These are phyloP conservation scores for Ustilago curta DNA, from an alignment of 1,284 basidiomycete species.

Conservation along the genomic window DNA sequence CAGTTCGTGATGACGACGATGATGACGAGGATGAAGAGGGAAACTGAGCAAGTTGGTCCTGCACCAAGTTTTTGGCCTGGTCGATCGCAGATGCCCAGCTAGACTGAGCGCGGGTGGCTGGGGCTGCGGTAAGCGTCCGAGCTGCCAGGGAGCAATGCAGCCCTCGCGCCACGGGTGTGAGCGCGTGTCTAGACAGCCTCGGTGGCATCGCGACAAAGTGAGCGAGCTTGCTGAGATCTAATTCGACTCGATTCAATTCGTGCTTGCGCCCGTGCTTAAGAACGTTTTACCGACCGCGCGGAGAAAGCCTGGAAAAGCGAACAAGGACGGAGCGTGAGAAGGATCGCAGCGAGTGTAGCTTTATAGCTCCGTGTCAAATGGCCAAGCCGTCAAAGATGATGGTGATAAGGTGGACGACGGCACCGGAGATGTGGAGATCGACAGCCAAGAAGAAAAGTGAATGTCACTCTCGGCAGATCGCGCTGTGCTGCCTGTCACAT, in stretches of 20 bases:
- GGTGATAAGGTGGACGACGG: no score
- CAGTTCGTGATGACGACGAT: slow-evolving; percentile 4
- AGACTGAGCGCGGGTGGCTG: slow-evolving; percentile 31
- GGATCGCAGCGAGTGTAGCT: no score
- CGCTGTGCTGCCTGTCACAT: slow-evolving; percentile 23
- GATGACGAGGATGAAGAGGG: slow-evolving; percentile 26
- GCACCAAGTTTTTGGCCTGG: slow-evolving; percentile 47
- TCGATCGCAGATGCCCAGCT: slow-evolving; percentile 47
- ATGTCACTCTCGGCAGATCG: slow-evolving; percentile 5
- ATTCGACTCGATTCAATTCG: not conserved
- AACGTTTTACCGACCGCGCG: no score
- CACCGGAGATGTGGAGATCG: slow-evolving; percentile 8
- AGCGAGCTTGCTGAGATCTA: not conserved
- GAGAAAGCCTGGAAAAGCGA: no score
- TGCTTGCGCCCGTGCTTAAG: not conserved
- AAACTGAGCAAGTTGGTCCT: slow-evolving; percentile 39
- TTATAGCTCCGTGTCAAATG: no score
- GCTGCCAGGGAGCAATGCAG: slow-evolving; percentile 6
- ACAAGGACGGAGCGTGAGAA: no score
- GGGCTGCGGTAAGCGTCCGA: slow-evolving; percentile 3
- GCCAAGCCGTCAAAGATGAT: no score
- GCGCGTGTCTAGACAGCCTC: slow-evolving; percentile 20
- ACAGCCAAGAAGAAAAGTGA: slow-evolving; percentile 7
- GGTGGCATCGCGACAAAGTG: slow-evolving; percentile 20
- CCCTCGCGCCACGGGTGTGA: slow-evolving; percentile 10